Conservation (phyloP, 345 rosid species). For the Xanthoceras sorbifolium region DNA sequence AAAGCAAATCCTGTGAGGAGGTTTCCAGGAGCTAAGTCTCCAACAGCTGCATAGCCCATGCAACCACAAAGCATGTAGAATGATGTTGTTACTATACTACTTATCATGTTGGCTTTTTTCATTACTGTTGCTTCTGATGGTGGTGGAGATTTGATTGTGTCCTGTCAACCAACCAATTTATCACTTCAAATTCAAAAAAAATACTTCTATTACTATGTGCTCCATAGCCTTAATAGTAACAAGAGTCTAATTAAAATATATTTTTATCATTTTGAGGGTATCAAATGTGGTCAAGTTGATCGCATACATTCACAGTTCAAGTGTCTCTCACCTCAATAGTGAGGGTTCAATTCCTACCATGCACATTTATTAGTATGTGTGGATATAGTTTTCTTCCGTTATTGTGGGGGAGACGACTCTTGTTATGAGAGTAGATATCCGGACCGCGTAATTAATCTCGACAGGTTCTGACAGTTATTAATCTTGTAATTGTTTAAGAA, state of each 20-base stretch:
- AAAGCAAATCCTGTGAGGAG: constrained; percentile 58
- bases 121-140: constrained; percentile 50
- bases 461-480: no score
- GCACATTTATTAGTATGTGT: no score
- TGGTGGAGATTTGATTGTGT: constrained; percentile 46
- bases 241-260: background rate
- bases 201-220: background rate
- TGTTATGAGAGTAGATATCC: no score
- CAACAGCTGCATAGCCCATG: constrained; percentile 57
- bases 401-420: no score
- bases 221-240: background rate
- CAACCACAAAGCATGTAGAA: constrained; percentile 59
- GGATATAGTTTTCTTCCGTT: no score
- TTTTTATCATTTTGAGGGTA: background rate
- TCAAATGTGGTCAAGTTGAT: no score
- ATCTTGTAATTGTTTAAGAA: background rate
- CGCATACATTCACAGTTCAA: no score
- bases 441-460: no score
- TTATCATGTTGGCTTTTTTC: constrained; percentile 46
- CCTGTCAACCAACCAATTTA: constrained; percentile 26
- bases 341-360: no score
- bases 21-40: constrained; percentile 54
- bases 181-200: background rate
- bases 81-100: constrained; percentile 38
- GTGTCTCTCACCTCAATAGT: no score